These are phyloP conservation scores for Phytophthora boehmeriae DNA, from an alignment of 352 stramenopile genomes.

Conservation along the genomic window DNA sequence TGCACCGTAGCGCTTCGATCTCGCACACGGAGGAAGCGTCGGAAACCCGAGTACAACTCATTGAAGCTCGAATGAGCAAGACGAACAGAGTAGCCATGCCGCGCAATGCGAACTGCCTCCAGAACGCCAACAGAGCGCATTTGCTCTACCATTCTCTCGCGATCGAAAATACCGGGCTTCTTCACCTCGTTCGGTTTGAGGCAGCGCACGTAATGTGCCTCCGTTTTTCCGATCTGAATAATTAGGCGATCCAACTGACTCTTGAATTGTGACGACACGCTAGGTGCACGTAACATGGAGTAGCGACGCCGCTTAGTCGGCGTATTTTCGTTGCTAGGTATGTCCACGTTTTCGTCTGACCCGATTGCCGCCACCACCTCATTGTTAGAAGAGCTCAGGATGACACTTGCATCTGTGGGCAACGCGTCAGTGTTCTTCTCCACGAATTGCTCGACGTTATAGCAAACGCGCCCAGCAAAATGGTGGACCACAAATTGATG, in stretches of 20 bases:
- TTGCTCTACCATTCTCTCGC: slow-evolving; percentile 95
- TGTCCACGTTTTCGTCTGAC: slow-evolving; percentile 55
- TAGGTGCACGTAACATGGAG: slow-evolving; percentile 69
- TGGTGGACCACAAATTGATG: slow-evolving; percentile 84
- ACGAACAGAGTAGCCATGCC: slow-evolving; percentile 95
- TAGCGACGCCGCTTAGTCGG: slow-evolving; percentile 33
- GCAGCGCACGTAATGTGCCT: slow-evolving; percentile 98
- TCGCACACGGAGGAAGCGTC: slow-evolving; percentile 33
- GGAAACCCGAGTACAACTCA: slow-evolving; percentile 72
- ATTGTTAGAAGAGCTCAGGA: slow-evolving; percentile 67
- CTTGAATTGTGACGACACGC: slow-evolving; percentile 93
- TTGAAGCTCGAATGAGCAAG: slow-evolving; percentile 93
- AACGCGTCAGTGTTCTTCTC: slow-evolving; percentile 89
- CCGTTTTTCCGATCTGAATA: slow-evolving; percentile 92
- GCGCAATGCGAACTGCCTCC: slow-evolving; percentile 94
- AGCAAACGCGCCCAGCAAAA: slow-evolving; percentile 81
- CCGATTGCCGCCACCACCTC: slow-evolving; percentile 67
- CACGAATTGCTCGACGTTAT: slow-evolving; percentile 81
- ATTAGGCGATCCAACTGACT: slow-evolving; percentile 94
- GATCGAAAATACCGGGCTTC: slow-evolving; percentile 65
- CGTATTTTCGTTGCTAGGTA: slow-evolving; percentile 21
- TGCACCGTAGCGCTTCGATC: slow-evolving; percentile 31
- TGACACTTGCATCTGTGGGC: slow-evolving; percentile 58
- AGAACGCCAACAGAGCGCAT: slow-evolving; percentile 97
- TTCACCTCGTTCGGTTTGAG: slow-evolving; percentile 98